Evolutionary conservation across 192 early-diverging fungal genomes (phyloP).

Genomic region (Ambispora gerdemannii): DNA sequence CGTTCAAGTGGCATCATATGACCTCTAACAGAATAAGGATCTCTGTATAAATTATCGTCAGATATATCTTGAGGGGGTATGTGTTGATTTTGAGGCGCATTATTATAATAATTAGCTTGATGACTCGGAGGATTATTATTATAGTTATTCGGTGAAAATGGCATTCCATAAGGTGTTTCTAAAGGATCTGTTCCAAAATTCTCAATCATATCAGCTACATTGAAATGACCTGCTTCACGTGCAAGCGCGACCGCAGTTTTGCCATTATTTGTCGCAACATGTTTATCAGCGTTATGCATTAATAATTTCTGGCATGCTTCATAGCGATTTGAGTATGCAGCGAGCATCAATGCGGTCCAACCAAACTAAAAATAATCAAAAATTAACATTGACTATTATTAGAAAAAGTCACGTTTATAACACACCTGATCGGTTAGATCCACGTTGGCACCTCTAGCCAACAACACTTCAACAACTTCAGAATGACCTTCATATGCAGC

Average conservation of each 20-base stretch:
- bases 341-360: slow-evolving; percentile 45
- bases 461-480: slow-evolving; percentile 35
- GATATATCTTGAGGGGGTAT: background rate
- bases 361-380: slow-evolving; percentile 31
- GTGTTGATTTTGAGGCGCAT: background rate
- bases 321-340: slow-evolving; percentile 36
- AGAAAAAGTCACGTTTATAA: background rate
- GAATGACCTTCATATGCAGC: slow-evolving; percentile 39
- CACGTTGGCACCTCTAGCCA: slow-evolving; percentile 36
- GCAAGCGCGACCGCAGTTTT: slow-evolving; percentile 40
- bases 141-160: background rate
- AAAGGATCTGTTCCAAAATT: slow-evolving; percentile 19
- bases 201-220: slow-evolving; percentile 35
- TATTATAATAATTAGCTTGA: background rate
- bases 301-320: slow-evolving; percentile 38
- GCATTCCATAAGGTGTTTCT: background rate
- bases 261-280: slow-evolving; percentile 36
- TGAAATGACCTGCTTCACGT: slow-evolving; percentile 36
- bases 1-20: slow-evolving; percentile 18
- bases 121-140: background rate
- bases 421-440: slow-evolving; percentile 33
- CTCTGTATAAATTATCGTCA: background rate
- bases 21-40: slow-evolving; percentile 3
- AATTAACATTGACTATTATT: background rate
- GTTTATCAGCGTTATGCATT: slow-evolving; percentile 35